phyloP scores from a whole-genome alignment of 306 rosid genomes.

The Sphenostylis stenocarpa region DNA sequence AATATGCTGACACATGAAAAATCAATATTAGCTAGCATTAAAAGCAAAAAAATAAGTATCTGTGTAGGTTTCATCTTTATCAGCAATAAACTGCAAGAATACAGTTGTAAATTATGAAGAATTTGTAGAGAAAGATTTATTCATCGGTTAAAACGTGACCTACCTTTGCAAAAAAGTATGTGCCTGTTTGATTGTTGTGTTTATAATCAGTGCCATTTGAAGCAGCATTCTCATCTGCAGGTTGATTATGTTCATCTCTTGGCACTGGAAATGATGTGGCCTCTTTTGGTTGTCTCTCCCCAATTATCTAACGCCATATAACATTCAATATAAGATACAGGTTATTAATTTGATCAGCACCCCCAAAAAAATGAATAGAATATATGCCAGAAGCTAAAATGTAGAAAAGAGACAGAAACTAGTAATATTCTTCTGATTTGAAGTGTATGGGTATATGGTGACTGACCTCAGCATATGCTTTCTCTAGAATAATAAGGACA shows the following conservation, averaged over 20 bases:
- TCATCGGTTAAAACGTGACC: conserved; percentile 25
- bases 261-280: conserved; percentile 39
- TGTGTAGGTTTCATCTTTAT: conserved; percentile 6
- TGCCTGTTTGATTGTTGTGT: conserved; percentile 42
- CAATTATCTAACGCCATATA: conserved; percentile 58
- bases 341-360: conserved; percentile 19
- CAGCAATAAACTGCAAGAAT: conserved; percentile 27
- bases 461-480: conserved; percentile 73
- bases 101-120: neutral
- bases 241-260: conserved; percentile 44
- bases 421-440: conserved; percentile 8
- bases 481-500: conserved; percentile 72
- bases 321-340: conserved; percentile 28
- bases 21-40: neutral
- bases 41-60: conserved; percentile 18
- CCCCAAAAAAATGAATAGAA: conserved; percentile 1
- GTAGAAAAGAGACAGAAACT: conserved; percentile 13
- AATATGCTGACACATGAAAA: neutral
- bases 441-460: conserved; percentile 15
- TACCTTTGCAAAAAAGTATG: conserved; percentile 71
- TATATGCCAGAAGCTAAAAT: conserved; percentile 19
- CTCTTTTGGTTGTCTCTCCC: conserved; percentile 57
- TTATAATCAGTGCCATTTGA: conserved; percentile 44
- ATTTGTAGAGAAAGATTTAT: conserved; percentile 12
- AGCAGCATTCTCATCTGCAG: conserved; percentile 42